Evolutionary conservation across 257 asterid species (phyloP), one percentile per base, ranked within the genome.

Genomic region (Cruciata laevipes): DNA sequence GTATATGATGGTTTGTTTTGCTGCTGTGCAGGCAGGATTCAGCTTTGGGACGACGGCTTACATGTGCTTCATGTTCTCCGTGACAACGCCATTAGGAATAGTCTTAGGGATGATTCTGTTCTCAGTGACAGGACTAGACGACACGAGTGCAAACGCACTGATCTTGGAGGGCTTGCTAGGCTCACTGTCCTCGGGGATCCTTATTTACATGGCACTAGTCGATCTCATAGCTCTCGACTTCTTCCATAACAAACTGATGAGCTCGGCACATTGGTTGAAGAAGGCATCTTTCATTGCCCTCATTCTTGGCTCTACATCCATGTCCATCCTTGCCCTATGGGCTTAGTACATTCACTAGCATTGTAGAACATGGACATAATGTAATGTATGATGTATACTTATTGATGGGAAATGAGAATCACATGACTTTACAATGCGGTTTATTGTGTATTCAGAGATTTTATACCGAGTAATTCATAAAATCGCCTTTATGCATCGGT

Each of bases 261-360:
- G 65, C 53, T 68, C 82, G 17, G 77, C 71, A 11, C 12, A 18
- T 38, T 61, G 42, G 27, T 71, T 80, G 77, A 80, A 80, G 71
- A 76, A 65, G 72, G 63, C 69, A 53, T 80, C 84, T 68, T 80
- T 80, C 53, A 23, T 74, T 52, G 82, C 79, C 73, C 82, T 80
- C 53, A 64, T 69, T 53, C 79, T 80, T 64, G 84, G 84, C 38
- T 80, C 84, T 35, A 71, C 74, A 20, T 74, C 84, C 2, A 80
- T 80, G 82, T 80, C 84, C 18, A 74, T 80, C 32, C 82, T 80
- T 33, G 84, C 84, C 21, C 71, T 80, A 24, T 80, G 84, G 84
- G 84, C 84, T 68, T 80, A 72, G 32, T 4, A 21, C n/a, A 52
- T 37, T 23, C 37, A 1, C 10, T 5, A 37, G 30, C 23, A 73